A percentile compares a stretch with the other conserved stretches of the same genome.
phyloP scores from a whole-genome alignment of 805 yeast genomes.

The Blastobotrys attinorum region DNA sequence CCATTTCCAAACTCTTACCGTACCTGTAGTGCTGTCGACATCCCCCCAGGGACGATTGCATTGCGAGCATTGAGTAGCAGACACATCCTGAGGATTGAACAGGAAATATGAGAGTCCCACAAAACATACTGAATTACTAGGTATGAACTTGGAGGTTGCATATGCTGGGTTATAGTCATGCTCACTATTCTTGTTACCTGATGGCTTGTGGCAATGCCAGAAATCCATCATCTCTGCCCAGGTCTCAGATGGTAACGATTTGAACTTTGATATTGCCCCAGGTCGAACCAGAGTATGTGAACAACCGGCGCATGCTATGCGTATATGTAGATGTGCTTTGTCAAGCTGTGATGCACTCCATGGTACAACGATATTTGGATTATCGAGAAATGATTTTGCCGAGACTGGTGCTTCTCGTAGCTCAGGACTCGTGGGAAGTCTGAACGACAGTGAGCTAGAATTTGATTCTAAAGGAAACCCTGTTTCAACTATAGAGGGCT shows the following conservation, averaged over 20 bases:
- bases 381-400: constrained; percentile 5
- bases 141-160: constrained; percentile 33
- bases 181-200: constrained; percentile 4
- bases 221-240: constrained; percentile 96
- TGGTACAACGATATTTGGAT: constrained; percentile 9
- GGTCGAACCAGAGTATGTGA: background rate
- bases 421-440: constrained; percentile 18
- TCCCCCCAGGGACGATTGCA: constrained; percentile 14
- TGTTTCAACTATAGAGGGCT: constrained; percentile 7
- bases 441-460: constrained; percentile 9
- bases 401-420: background rate
- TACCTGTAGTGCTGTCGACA: background rate
- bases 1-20: constrained; percentile 50
- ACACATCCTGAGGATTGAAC: constrained; percentile 26
- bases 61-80: constrained; percentile 6
- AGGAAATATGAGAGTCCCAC: constrained; percentile 54
- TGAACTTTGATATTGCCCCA: constrained; percentile 13
- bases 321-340: background rate
- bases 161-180: constrained; percentile 17
- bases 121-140: constrained; percentile 30
- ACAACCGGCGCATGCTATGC: background rate
- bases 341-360: constrained; percentile 13
- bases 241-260: constrained; percentile 79
- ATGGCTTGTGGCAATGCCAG: constrained; percentile 84
- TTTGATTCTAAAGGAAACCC: constrained; percentile 2